These are phyloP conservation scores for Diaporthe sp. DNA, from an alignment of 2,329 filamentous ascomycete genomes.

Conservation along the genomic window DNA sequence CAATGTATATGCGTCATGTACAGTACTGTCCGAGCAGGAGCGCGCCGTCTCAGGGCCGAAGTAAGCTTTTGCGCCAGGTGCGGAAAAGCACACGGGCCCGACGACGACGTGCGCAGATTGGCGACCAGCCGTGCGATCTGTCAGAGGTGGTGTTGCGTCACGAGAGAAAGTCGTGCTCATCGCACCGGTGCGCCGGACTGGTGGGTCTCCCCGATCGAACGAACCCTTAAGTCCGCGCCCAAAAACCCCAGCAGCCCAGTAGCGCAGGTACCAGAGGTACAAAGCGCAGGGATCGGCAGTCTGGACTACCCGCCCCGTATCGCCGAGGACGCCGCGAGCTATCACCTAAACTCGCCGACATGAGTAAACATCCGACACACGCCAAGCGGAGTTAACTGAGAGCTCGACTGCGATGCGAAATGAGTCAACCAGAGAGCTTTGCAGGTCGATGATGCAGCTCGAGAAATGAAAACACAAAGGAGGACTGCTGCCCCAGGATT, in stretches of 20 bases:
- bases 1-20: not conserved
- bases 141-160: slow-evolving; percentile 9
- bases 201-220: slow-evolving; percentile 4
- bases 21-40: not conserved
- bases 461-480: not conserved
- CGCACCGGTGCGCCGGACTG: not conserved
- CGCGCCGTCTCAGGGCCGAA: not conserved
- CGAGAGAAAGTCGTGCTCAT: slow-evolving; percentile 8
- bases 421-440: not conserved
- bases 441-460: not conserved
- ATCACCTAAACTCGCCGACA: slow-evolving; percentile 6
- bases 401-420: slow-evolving; percentile 1
- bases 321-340: slow-evolving; percentile 15
- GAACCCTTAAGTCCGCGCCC: slow-evolving; percentile 6
- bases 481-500: not conserved
- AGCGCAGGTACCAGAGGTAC: not conserved
- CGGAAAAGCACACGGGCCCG: not conserved
- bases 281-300: not conserved
- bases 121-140: not conserved
- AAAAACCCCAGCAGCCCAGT: not conserved
- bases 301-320: not conserved
- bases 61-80: not conserved
- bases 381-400: not conserved
- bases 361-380: not conserved
- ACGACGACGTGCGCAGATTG: not conserved